phyloP scores from a whole-genome alignment of 768 basidiomycete species.

The Daedaleopsis nitida region DNA sequence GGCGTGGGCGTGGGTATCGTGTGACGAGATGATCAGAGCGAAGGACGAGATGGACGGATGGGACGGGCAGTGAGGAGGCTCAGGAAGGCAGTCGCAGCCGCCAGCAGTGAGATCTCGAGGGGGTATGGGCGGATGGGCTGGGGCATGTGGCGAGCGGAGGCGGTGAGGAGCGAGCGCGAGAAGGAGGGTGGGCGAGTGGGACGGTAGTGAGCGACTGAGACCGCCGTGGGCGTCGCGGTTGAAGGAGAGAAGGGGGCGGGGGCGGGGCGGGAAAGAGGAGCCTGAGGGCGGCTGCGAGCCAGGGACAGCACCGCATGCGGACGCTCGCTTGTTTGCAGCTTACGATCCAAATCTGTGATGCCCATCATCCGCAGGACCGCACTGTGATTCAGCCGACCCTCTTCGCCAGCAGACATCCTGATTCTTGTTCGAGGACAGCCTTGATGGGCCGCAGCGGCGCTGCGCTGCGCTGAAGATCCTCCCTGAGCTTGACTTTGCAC shows the following conservation, averaged over 20 bases:
- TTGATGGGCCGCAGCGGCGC: too few relatives aligned
- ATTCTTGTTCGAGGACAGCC: too few relatives aligned
- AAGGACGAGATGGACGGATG: not conserved
- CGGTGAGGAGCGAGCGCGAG: not conserved
- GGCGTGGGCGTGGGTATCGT: not conserved
- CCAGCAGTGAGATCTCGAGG: not conserved
- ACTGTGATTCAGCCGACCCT: too few relatives aligned
- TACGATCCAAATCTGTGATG: not conserved
- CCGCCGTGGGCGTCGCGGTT: not conserved
- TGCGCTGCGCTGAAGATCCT: too few relatives aligned
- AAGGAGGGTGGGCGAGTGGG: conserved; percentile 5
- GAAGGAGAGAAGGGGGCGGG: not conserved
- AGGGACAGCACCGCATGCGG: not conserved
- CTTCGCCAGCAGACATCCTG: too few relatives aligned
- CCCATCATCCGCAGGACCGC: not conserved
- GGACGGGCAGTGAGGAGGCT: not conserved
- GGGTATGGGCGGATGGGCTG: not conserved
- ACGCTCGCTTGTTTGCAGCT: not conserved
- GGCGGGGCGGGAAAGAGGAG: not conserved
- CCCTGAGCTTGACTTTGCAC: too few relatives aligned
- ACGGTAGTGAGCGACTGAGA: not conserved
- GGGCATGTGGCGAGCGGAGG: not conserved
- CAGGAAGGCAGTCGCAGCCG: not conserved
- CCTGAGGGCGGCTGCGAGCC: not conserved
- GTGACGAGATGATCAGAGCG: not conserved